These are phyloP conservation scores for Pseudocercospora cruenta DNA, from an alignment of 2,329 filamentous ascomycete species.

Conservation along the genomic window DNA sequence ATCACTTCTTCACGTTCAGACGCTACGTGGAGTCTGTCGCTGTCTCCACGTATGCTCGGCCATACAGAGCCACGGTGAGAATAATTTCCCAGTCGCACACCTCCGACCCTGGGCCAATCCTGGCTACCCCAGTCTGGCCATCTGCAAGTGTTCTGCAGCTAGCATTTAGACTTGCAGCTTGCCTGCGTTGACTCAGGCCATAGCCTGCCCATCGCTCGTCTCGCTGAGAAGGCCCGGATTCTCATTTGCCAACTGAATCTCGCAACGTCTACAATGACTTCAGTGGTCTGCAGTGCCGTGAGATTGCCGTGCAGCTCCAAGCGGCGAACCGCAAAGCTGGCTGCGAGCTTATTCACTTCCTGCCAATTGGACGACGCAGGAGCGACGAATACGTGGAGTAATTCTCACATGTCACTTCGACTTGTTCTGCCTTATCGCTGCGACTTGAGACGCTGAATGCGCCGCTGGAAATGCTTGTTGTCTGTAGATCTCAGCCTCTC, in stretches of 20 bases:
- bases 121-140: conserved; percentile 23
- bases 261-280: conserved; percentile 27
- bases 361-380: conserved; percentile 21
- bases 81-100: conserved; percentile 16
- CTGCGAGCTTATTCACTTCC: conserved; percentile 20
- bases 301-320: conserved; percentile 29
- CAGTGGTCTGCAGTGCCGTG: conserved; percentile 24
- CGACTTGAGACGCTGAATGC: conserved; percentile 23
- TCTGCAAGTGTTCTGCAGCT: conserved; percentile 11
- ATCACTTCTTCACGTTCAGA: conserved; percentile 7
- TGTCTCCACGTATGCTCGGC: conserved; percentile 20
- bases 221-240: conserved; percentile 13
- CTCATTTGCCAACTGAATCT: conserved; percentile 26
- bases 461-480: not conserved
- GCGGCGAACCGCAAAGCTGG: conserved; percentile 11
- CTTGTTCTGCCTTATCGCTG: conserved; percentile 28
- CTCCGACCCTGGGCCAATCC: conserved; percentile 16
- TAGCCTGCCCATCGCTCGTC: conserved; percentile 2
- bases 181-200: conserved; percentile 8
- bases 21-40: conserved; percentile 17
- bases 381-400: conserved; percentile 21
- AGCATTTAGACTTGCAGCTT: conserved; percentile 26
- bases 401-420: conserved; percentile 30
- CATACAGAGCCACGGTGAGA: conserved; percentile 22
- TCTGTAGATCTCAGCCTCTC: not conserved